phyloP scores from a whole-genome alignment of 2,329 filamentous ascomycete species.

The Thielaviopsis populi region DNA sequence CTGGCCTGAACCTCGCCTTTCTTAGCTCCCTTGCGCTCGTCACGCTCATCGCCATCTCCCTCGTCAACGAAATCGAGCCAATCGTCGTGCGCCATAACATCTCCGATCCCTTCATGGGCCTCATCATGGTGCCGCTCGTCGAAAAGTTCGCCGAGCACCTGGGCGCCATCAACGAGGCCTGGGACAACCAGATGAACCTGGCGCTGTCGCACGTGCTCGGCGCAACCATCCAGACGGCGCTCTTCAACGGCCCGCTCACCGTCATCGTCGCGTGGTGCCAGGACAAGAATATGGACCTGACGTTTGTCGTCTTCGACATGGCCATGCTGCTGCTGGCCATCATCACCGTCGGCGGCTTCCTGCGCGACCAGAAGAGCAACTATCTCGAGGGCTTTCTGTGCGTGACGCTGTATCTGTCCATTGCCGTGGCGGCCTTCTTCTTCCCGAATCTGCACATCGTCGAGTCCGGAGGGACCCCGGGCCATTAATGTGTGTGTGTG shows the following conservation, averaged over 20 bases:
- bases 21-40: constrained; percentile 52
- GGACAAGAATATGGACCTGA: constrained; percentile 54
- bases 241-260: constrained; percentile 73
- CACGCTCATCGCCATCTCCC: constrained; percentile 54
- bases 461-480: not conserved
- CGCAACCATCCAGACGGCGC: constrained; percentile 74
- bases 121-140: constrained; percentile 68
- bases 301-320: constrained; percentile 80
- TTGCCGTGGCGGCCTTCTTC: constrained; percentile 43
- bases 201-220: constrained; percentile 75
- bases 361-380: constrained; percentile 77
- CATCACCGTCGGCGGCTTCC: constrained; percentile 72
- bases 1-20: not conserved
- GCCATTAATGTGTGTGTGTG: not conserved
- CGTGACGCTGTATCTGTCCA: constrained; percentile 49
- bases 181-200: constrained; percentile 71
- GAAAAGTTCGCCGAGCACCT: constrained; percentile 80
- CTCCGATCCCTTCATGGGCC: constrained; percentile 43
- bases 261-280: constrained; percentile 75
- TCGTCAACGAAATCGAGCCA: constrained; percentile 56
- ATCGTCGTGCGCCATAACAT: constrained; percentile 34
- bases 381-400: constrained; percentile 78
- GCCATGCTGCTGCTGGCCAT: constrained; percentile 69
- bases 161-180: constrained; percentile 72
- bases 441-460: constrained; percentile 32